Conservation (phyloP, 2,329 filamentous ascomycete genomes). For the Blastomyces parvus region DNA sequence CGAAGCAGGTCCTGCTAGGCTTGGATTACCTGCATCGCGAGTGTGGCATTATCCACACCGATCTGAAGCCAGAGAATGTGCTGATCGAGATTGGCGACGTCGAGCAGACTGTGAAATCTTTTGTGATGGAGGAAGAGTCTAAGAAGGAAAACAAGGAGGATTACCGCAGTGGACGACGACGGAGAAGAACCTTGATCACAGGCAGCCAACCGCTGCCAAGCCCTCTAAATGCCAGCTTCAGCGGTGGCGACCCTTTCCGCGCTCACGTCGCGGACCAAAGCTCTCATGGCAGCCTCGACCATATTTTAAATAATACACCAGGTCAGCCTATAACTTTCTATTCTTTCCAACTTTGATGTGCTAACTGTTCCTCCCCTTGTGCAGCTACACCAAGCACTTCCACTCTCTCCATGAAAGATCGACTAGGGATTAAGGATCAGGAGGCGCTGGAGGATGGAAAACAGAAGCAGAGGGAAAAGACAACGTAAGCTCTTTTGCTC, state of each 20-base stretch:
- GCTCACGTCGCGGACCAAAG: constrained; percentile 51
- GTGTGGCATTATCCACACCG: constrained; percentile 97
- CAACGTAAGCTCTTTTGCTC: constrained; percentile 58
- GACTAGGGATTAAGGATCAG: constrained; percentile 44
- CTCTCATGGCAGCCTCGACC: constrained; percentile 68
- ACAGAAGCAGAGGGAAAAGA: constrained; percentile 82
- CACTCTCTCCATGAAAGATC: constrained; percentile 50
- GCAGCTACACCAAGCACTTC: constrained; percentile 40
- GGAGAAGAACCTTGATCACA: constrained; percentile 87
- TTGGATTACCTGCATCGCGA: constrained; percentile 95
- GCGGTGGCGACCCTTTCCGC: constrained; percentile 58
- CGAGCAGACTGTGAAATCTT: constrained; percentile 94
- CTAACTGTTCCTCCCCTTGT: background rate
- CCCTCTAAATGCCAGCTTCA: constrained; percentile 86
- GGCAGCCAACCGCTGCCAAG: constrained; percentile 94
- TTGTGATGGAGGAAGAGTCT: constrained; percentile 68
- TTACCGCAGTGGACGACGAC: constrained; percentile 80
- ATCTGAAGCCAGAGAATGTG: constrained; percentile 95
- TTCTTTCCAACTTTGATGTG: background rate
- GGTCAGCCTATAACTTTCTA: constrained; percentile 41
- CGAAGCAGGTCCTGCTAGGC: constrained; percentile 91
- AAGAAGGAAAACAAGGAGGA: constrained; percentile 70
- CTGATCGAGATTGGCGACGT: constrained; percentile 98
- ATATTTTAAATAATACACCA: constrained; percentile 63
- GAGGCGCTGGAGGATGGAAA: constrained; percentile 49